Percentiles rank a stretch among this genome's conserved stretches.
Conservation (phyloP, 2,329 filamentous ascomycete species). For the Phaeosphaeriaceae sp. region DNA sequence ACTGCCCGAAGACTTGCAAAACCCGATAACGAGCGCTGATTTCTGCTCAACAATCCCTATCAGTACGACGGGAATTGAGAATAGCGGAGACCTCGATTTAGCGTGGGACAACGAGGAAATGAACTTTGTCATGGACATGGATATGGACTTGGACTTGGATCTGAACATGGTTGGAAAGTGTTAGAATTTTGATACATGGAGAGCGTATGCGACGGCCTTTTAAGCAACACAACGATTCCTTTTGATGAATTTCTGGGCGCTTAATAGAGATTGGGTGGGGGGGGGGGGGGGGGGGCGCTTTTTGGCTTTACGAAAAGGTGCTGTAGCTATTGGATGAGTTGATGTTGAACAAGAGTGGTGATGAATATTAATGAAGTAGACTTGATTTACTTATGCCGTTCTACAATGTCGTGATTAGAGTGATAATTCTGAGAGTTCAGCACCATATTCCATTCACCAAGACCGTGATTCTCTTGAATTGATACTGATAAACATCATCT, state of each 20-base stretch:
- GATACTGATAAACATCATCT: no score
- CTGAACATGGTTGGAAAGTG: slow-evolving; percentile 7
- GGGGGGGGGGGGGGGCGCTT: no score
- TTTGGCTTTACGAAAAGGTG: background rate
- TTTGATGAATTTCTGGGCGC: background rate
- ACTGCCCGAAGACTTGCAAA: slow-evolving; percentile 30
- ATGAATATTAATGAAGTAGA: no score
- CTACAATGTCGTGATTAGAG: no score
- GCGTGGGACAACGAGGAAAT: slow-evolving; percentile 41
- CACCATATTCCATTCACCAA: no score
- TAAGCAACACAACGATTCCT: background rate
- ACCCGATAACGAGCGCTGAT: slow-evolving; percentile 28
- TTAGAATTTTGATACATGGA: background rate
- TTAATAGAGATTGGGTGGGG: background rate
- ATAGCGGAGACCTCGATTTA: slow-evolving; percentile 14
- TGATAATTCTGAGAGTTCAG: no score
- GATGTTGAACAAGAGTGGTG: no score
- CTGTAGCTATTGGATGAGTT: no score
- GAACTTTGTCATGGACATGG: slow-evolving; percentile 42
- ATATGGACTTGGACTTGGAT: slow-evolving; percentile 36
- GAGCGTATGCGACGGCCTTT: no score
- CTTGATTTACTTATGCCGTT: no score
- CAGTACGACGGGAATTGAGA: slow-evolving; percentile 13
- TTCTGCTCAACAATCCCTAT: slow-evolving; percentile 22
- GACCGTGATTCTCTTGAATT: no score